phyloP scores from a whole-genome alignment of 495 filamentous ascomycete genomes.

The Penicillium waksmanii region DNA sequence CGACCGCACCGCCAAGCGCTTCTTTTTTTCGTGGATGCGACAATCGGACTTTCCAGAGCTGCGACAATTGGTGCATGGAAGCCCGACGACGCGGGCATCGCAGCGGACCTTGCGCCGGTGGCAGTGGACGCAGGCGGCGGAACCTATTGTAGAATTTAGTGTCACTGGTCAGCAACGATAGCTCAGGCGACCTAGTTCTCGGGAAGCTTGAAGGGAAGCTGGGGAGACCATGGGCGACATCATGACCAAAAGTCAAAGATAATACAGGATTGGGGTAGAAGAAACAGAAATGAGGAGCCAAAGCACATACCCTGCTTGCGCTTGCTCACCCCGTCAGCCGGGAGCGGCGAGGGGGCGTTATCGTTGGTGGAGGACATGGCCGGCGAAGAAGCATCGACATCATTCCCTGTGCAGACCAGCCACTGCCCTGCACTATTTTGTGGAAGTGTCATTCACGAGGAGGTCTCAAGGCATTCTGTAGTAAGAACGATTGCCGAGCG shows the following conservation, averaged over 20 bases:
- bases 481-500: constrained; percentile 26
- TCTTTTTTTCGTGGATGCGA: constrained; percentile 54
- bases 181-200: neutral
- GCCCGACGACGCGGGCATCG: constrained; percentile 49
- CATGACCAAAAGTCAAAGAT: too few relatives aligned
- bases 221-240: too few relatives aligned
- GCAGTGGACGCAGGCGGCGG: constrained; percentile 51
- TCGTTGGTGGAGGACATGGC: constrained; percentile 38
- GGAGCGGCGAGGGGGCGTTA: constrained; percentile 34
- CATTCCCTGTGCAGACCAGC: constrained; percentile 30
- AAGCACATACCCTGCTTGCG: constrained; percentile 38
- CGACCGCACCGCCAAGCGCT: constrained; percentile 48
- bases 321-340: constrained; percentile 40
- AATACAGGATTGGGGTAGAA: neutral
- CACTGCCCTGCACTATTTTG: constrained; percentile 29
- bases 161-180: constrained; percentile 21
- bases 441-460: constrained; percentile 10
- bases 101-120: constrained; percentile 55
- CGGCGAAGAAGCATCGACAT: constrained; percentile 34
- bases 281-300: neutral
- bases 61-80: constrained; percentile 52
- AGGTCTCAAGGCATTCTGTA: constrained; percentile 29
- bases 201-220: too few relatives aligned
- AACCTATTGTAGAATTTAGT: constrained; percentile 35
- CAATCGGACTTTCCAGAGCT: constrained; percentile 50